These are phyloP conservation scores for Fusarium phyllophilum DNA, from an alignment of 2,329 filamentous ascomycete genomes.

Conservation along the genomic window DNA sequence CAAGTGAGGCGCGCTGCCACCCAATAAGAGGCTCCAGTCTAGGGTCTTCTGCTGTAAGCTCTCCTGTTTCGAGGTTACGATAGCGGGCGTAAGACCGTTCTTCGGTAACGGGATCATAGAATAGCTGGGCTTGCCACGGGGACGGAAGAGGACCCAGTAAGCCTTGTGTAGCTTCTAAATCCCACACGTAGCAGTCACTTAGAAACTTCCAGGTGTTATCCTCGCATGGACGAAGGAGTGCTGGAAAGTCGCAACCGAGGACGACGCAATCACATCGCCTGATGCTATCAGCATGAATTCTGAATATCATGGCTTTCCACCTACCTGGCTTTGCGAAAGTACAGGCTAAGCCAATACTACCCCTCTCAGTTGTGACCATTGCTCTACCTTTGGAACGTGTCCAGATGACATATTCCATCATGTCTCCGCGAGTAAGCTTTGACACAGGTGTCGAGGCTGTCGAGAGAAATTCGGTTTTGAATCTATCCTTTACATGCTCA, in stretches of 20 bases:
- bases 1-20: not conserved
- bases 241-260: not conserved
- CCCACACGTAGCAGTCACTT: not conserved
- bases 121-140: not conserved
- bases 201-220: not conserved
- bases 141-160: not conserved
- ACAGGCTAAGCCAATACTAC: not conserved
- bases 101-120: not conserved
- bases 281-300: accelerated
- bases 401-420: not conserved
- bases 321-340: not conserved
- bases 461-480: not conserved
- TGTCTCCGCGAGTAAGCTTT: not conserved
- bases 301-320: accelerated
- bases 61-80: not conserved
- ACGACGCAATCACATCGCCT: not conserved
- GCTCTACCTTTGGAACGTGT: not conserved
- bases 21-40: not conserved
- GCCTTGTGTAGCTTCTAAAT: not conserved
- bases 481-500: not conserved
- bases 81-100: not conserved
- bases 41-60: not conserved
- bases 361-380: not conserved
- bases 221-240: not conserved
- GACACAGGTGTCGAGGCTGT: not conserved